A percentile compares a stretch with the other conserved stretches of the same genome.
phyloP scores from a whole-genome alignment of 768 basidiomycete species.

The Multifurca ochricompacta region DNA sequence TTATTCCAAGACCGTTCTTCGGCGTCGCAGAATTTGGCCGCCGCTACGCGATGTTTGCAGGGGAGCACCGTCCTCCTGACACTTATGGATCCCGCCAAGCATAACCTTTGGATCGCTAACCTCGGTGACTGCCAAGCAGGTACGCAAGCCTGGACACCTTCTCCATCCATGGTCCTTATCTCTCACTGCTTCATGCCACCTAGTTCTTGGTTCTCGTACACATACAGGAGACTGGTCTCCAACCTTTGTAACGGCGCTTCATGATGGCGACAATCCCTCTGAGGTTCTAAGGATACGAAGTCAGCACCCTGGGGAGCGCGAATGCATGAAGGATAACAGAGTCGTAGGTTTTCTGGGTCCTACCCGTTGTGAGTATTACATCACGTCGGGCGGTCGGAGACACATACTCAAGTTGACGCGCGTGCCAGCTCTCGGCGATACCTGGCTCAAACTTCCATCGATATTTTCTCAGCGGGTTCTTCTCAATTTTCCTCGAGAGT shows the following conservation, averaged over 20 bases:
- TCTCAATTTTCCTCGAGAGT: conserved; percentile 30
- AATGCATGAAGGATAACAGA: conserved; percentile 56
- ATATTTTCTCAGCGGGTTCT: conserved; percentile 30
- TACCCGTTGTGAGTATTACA: conserved; percentile 52
- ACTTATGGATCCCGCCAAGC: conserved; percentile 58
- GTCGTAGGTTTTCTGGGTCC: conserved; percentile 74
- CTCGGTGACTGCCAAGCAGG: conserved; percentile 76
- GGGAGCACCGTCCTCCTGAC: conserved; percentile 72
- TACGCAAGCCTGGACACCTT: conserved; percentile 29
- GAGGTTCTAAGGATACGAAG: conserved; percentile 56
- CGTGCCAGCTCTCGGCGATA: conserved; percentile 30
- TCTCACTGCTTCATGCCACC: conserved; percentile 11
- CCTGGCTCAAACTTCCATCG: conserved; percentile 32
- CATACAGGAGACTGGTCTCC: conserved; percentile 47
- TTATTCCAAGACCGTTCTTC: conserved; percentile 58
- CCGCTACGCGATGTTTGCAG: conserved; percentile 66
- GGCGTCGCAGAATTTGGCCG: conserved; percentile 54
- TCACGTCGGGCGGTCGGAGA: not conserved
- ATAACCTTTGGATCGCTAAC: conserved; percentile 73
- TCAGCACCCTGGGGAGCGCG: conserved; percentile 64
- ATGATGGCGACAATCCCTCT: conserved; percentile 61
- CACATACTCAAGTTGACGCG: not conserved
- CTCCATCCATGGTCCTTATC: not conserved
- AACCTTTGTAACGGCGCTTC: conserved; percentile 52
- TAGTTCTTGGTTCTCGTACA: conserved; percentile 40